Evolutionary conservation across 1,139 yeast species (phyloP).

Genomic region (Hemisphaericaspora xylanilytica): DNA sequence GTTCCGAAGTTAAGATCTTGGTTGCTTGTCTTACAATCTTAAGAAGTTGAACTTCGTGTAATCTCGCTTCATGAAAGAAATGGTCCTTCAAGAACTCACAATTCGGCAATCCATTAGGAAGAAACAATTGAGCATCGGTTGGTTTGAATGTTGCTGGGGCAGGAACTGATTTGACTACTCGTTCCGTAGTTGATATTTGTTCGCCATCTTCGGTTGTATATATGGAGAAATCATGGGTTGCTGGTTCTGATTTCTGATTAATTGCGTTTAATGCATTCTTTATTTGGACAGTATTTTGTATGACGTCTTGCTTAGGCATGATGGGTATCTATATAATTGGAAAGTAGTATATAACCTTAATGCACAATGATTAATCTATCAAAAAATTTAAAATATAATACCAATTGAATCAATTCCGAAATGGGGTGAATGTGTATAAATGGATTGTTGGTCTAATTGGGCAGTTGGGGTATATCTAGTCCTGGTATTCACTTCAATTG

Average conservation of each 20-base stretch:
- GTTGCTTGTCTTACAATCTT: slow-evolving; percentile 70
- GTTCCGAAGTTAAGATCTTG: slow-evolving; percentile 63
- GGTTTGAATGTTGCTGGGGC: slow-evolving; percentile 73
- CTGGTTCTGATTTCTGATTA: slow-evolving; percentile 41
- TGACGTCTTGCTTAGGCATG: slow-evolving; percentile 14
- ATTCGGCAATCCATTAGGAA: slow-evolving; percentile 65
- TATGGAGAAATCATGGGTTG: slow-evolving; percentile 47
- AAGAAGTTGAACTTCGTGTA: slow-evolving; percentile 69
- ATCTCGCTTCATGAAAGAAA: slow-evolving; percentile 77
- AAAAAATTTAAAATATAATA: too few relatives aligned
- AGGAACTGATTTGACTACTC: slow-evolving; percentile 62
- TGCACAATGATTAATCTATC: neutral
- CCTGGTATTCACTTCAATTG: too few relatives aligned
- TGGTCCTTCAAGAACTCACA: slow-evolving; percentile 70
- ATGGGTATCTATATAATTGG: neutral
- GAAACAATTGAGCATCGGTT: slow-evolving; percentile 64
- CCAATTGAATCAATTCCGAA: too few relatives aligned
- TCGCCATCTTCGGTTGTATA: slow-evolving; percentile 73
- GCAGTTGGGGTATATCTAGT: too few relatives aligned
- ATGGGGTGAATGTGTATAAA: too few relatives aligned
- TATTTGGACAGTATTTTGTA: slow-evolving; percentile 53
- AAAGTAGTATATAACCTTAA: too few relatives aligned
- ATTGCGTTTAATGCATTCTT: slow-evolving; percentile 78
- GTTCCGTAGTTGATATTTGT: slow-evolving; percentile 59
- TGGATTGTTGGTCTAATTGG: too few relatives aligned